These are phyloP conservation scores for Paxillus involutus DNA, from an alignment of 768 basidiomycete species.

Conservation along the genomic window DNA sequence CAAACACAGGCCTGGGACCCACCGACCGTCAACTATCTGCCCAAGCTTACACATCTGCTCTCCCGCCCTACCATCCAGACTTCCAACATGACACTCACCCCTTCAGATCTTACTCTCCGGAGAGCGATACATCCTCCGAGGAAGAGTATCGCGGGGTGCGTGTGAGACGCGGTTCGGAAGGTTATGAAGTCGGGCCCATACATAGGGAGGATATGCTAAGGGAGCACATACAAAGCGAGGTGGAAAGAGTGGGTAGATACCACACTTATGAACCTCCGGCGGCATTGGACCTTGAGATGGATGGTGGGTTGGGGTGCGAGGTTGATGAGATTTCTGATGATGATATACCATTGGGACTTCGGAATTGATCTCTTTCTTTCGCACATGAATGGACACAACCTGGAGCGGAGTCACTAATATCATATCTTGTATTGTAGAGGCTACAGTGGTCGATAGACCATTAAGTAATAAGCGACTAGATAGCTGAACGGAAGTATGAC, in stretches of 20 bases:
- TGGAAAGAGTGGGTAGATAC: slow-evolving; percentile 61
- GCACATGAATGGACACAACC: slow-evolving; percentile 2
- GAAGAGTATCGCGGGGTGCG: slow-evolving; percentile 34
- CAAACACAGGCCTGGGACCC: slow-evolving; percentile 43
- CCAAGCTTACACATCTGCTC: slow-evolving; percentile 41
- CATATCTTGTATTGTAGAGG: slow-evolving; percentile 23
- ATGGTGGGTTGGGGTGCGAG: slow-evolving; percentile 22
- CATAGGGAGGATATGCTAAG: slow-evolving; percentile 65
- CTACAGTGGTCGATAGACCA: slow-evolving; percentile 27
- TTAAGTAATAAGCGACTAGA: slow-evolving; percentile 33
- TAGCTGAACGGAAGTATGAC: slow-evolving; percentile 12
- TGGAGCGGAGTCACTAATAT: background rate
- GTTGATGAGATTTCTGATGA: slow-evolving; percentile 11
- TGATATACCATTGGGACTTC: slow-evolving; percentile 20
- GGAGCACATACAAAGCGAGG: slow-evolving; percentile 53
- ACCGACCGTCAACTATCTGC: slow-evolving; percentile 19
- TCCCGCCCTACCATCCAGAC: slow-evolving; percentile 80
- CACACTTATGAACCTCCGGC: slow-evolving; percentile 65
- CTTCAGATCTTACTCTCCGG: slow-evolving; percentile 16
- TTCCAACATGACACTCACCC: slow-evolving; percentile 40
- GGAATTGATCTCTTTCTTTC: slow-evolving; percentile 7
- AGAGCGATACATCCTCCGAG: slow-evolving; percentile 26
- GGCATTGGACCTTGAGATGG: slow-evolving; percentile 45
- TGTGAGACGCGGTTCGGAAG: slow-evolving; percentile 77
- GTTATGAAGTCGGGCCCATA: slow-evolving; percentile 67